A percentile compares a stretch with the other conserved stretches of the same genome.
Evolutionary conservation across 2,329 filamentous ascomycete genomes (phyloP).

Genomic region (Epichloe sylvatica): DNA sequence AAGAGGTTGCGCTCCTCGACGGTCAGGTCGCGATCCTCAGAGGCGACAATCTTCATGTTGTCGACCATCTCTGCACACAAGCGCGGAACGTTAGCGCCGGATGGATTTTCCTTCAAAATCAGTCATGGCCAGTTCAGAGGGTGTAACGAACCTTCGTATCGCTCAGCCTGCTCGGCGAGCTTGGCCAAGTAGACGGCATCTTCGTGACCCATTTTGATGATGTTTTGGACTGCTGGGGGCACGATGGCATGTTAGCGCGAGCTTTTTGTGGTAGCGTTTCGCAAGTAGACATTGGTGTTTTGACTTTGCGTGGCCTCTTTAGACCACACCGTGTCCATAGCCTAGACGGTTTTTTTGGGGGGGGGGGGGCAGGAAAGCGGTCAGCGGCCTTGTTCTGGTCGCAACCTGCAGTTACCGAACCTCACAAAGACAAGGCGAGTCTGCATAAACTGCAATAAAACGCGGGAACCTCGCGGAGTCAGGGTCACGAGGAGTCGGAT

Average conservation of each 20-base stretch:
- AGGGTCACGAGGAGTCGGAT: not conserved
- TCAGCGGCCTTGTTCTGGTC: not conserved
- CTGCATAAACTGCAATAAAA: not conserved
- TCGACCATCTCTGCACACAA: constrained; percentile 78
- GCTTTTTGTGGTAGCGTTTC: not conserved
- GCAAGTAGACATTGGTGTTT: not conserved
- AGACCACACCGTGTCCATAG: not conserved
- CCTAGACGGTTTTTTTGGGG: not conserved
- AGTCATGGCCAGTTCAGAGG: not conserved
- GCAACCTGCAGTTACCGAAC: not conserved
- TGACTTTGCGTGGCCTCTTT: not conserved
- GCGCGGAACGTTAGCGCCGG: constrained; percentile 13
- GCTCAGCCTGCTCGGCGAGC: constrained; percentile 99
- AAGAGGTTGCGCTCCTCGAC: constrained; percentile 97
- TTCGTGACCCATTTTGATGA: constrained; percentile 86
- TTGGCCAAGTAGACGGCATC: constrained; percentile 99
- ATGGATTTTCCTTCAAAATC: not conserved
- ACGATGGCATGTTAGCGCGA: constrained; percentile 1
- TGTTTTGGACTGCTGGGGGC: constrained; percentile 1
- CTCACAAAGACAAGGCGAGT: not conserved
- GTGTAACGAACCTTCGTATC: constrained; percentile 76
- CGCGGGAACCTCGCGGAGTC: not conserved
- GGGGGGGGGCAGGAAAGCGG: not conserved
- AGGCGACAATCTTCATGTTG: constrained; percentile 98
- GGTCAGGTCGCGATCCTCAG: constrained; percentile 66